These are phyloP conservation scores for Eimeria maxima DNA, from an alignment of 169 alveolate species.

Conservation along the genomic window DNA sequence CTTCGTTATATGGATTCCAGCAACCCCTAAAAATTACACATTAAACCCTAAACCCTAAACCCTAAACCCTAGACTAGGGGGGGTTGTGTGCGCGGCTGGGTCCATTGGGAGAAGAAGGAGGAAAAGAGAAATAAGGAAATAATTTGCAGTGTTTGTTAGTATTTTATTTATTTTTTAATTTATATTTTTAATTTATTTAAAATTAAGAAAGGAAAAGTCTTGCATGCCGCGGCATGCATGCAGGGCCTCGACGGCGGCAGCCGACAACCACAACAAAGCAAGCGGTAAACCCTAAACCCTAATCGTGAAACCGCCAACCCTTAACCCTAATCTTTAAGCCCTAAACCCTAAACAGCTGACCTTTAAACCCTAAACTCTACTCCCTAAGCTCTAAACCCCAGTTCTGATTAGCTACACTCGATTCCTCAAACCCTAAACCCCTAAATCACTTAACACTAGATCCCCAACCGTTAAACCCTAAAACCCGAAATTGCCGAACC, in stretches of 20 bases:
- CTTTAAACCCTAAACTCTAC: background rate
- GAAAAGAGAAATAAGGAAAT: background rate
- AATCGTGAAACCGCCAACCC: no score
- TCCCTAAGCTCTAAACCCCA: no score
- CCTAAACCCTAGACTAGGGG: background rate
- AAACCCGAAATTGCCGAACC: background rate
- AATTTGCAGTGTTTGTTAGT: no score
- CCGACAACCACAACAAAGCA: background rate
- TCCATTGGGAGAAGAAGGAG: background rate
- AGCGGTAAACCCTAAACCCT: no score
- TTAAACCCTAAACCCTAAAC: constrained; percentile 43
- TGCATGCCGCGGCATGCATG: background rate
- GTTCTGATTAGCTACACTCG: no score
- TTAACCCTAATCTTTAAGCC: background rate
- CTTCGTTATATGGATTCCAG: background rate
- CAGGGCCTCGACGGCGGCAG: background rate
- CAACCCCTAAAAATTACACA: background rate
- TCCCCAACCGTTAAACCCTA: background rate
- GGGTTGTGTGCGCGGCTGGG: background rate
- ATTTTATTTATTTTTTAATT: no score
- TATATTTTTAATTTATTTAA: no score
- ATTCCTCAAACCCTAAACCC: no score
- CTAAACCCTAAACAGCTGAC: background rate
- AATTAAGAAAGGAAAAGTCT: no score
- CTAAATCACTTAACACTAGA: no score